These are phyloP conservation scores for Areca catechu DNA, from an alignment of 176 grass and related monocot genomes.

Conservation along the genomic window DNA sequence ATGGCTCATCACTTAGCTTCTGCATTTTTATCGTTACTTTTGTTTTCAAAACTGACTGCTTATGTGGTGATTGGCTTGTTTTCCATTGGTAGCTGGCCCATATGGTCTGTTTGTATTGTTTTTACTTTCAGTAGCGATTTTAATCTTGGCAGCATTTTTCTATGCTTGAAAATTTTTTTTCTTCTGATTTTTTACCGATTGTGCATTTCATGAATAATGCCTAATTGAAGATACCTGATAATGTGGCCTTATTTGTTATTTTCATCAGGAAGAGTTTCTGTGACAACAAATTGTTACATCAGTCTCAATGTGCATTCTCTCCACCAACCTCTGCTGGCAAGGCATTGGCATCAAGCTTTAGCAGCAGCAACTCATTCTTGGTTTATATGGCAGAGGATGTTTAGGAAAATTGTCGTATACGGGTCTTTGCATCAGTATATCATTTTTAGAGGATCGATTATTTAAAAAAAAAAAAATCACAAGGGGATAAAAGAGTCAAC, in stretches of 20 bases:
- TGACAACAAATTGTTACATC: constrained; percentile 19
- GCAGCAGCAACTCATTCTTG: constrained; percentile 53
- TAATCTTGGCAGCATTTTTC: too few relatives aligned
- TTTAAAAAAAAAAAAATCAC: too few relatives aligned
- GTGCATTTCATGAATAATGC: background rate
- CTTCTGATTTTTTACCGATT: background rate
- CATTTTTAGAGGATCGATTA: too few relatives aligned
- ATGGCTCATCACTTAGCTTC: background rate
- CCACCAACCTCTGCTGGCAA: constrained; percentile 63
- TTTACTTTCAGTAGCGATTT: too few relatives aligned
- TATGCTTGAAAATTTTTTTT: too few relatives aligned
- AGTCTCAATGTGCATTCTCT: constrained; percentile 60
- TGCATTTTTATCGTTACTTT: background rate
- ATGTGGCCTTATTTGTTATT: background rate
- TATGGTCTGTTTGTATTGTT: too few relatives aligned
- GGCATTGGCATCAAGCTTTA: constrained; percentile 49
- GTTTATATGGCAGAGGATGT: constrained; percentile 50
- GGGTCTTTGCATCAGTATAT: too few relatives aligned
- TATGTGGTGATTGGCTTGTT: too few relatives aligned
- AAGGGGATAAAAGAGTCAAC: too few relatives aligned
- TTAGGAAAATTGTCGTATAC: background rate
- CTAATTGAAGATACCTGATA: too few relatives aligned
- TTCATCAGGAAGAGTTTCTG: constrained; percentile 48
- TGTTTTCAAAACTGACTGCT: too few relatives aligned
- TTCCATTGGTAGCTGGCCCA: too few relatives aligned